A percentile compares a stretch with the other conserved stretches of the same genome.
Conservation (phyloP, 345 rosid genomes). For the Hibiscus mutabilis region DNA sequence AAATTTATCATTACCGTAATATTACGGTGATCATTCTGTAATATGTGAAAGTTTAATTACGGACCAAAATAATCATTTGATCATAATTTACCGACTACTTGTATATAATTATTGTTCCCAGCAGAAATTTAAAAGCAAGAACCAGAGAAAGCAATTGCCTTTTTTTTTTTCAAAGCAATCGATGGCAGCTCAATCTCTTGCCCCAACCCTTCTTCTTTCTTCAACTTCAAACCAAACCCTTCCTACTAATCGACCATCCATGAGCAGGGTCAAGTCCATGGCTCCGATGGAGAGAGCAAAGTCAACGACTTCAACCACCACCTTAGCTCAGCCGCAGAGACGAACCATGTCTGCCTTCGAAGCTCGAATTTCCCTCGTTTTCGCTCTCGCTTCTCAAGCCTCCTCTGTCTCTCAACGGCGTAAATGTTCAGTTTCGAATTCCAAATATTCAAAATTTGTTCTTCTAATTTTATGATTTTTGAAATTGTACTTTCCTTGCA, state of each 20-base stretch:
- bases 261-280: constrained; percentile 25
- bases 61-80: no score
- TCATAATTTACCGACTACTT: no score
- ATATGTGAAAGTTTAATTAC: no score
- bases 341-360: constrained; percentile 50
- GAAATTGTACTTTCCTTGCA: constrained; percentile 16
- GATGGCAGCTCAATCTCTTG: constrained; percentile 19
- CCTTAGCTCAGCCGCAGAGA: constrained; percentile 27
- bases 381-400: constrained; percentile 77
- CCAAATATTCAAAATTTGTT: not conserved
- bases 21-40: no score
- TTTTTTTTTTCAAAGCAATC: constrained; percentile 24
- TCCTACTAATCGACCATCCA: constrained; percentile 9
- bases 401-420: constrained; percentile 72
- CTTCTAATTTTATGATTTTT: not conserved
- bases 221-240: constrained; percentile 6
- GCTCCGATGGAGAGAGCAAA: constrained; percentile 18
- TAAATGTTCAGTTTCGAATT: constrained; percentile 32
- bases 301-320: not conserved
- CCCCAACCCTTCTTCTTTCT: constrained; percentile 7
- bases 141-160: constrained; percentile 14
- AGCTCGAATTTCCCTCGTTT: constrained; percentile 70
- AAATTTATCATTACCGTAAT: no score
- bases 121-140: constrained; percentile 4
- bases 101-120: not conserved